These are phyloP conservation scores for Coniferiporia weirii DNA, from an alignment of 1,284 basidiomycete species.

Conservation along the genomic window DNA sequence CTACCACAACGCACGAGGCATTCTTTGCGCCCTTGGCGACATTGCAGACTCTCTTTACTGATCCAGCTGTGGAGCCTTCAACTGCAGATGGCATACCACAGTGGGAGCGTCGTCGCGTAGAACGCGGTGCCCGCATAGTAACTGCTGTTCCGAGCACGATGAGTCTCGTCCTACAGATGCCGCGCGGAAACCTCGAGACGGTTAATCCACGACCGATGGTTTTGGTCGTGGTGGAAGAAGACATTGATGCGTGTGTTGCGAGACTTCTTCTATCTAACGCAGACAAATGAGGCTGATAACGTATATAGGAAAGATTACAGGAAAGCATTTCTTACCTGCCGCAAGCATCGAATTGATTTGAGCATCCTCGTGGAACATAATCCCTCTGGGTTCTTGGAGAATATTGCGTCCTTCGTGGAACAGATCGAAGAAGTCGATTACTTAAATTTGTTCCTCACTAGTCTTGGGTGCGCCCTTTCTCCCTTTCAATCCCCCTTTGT, in stretches of 20 bases:
- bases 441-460: conserved; percentile 89
- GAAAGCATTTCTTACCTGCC: conserved; percentile 84
- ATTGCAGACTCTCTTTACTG: conserved; percentile 28
- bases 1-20: conserved; percentile 79
- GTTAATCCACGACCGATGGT: conserved; percentile 92
- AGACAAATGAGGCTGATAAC: too few relatives aligned
- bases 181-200: conserved; percentile 94
- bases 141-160: conserved; percentile 82
- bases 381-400: conserved; percentile 58
- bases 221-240: conserved; percentile 72
- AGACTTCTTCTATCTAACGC: neutral
- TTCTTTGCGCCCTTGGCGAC: conserved; percentile 62
- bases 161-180: conserved; percentile 95
- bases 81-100: conserved; percentile 30
- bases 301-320: conserved; percentile 59
- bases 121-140: conserved; percentile 84
- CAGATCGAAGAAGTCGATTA: conserved; percentile 89
- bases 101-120: conserved; percentile 76
- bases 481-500: neutral
- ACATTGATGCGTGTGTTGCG: conserved; percentile 62
- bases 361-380: conserved; percentile 84
- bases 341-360: conserved; percentile 92
- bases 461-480: conserved; percentile 58
- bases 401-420: conserved; percentile 67
- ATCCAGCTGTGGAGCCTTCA: conserved; percentile 22